A percentile compares a stretch with the other conserved stretches of the same genome.
Conservation (phyloP, 345 rosid species). For the Rhizophora apiculata region DNA sequence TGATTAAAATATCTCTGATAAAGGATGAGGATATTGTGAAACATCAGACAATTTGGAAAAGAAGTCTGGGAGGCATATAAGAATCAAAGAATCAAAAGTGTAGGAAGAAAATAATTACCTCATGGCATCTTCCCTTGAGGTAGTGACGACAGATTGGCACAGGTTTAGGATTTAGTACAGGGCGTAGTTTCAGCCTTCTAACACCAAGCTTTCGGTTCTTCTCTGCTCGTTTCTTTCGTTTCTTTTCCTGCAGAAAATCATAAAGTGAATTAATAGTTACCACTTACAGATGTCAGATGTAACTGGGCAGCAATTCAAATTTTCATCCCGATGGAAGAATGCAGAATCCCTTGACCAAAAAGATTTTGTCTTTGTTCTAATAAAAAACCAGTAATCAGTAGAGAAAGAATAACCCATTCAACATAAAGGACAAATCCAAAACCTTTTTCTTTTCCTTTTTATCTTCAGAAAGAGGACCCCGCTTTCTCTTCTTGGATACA, state of each 20-base stretch:
- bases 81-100: neutral
- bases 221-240: conserved; percentile 71
- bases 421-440: neutral
- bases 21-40: neutral
- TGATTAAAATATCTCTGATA: neutral
- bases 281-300: neutral
- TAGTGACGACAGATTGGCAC: conserved; percentile 65
- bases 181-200: conserved; percentile 66
- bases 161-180: conserved; percentile 56
- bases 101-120: conserved; percentile 40
- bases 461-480: conserved; percentile 40
- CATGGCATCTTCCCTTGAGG: conserved; percentile 71
- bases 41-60: conserved; percentile 4
- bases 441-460: conserved; percentile 71
- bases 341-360: neutral
- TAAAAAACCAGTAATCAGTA: neutral
- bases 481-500: conserved; percentile 37
- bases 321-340: neutral
- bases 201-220: conserved; percentile 73
- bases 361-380: no score
- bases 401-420: neutral
- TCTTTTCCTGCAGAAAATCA: conserved; percentile 44
- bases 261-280: neutral
- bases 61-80: conserved; percentile 2
- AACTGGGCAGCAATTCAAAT: neutral